Base-by-base conservation (phyloP, 345 rosid genomes). In the Sonneratia caseolaris region DNA sequence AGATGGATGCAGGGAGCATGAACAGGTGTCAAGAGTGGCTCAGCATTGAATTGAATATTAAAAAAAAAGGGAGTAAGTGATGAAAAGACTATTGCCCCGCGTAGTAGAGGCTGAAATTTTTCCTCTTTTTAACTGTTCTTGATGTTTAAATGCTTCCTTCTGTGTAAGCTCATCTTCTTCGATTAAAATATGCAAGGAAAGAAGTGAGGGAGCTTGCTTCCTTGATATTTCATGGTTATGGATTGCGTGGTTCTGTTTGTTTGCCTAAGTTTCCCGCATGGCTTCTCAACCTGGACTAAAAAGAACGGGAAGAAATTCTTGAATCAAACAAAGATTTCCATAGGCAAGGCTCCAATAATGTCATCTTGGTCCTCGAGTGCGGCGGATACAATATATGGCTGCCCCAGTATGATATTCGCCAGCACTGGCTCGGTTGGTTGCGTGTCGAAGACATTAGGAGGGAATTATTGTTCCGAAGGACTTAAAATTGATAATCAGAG, bases 61-160 rank as follows among this genome's bases (percentile, higher is more conserved):
- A 42, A 1, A 24, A 37, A 40, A 42, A 4, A 9, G 47, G 65
- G 24, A 55, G 51, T 82, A 80, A 68, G 73, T 86, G 71, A 70
- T 73, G 73, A 86, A 82, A 47, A 47, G 51, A 47, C 59, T 53
- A 19, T 22, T 57, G 32, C 7, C n/a, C 35, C n/a, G 64, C n/a
- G 1, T n/a, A 57, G 64, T 57, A n/a, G 32, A 57, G 57, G 15
- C 57, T 57, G 9, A 6, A 57, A 10, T 8, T 22, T 22, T 57
- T 57, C 9, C n/a, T 57, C 21, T n/a, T n/a, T n/a, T 57, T 57
- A 3, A n/a, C 35, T 57, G n/a, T 5, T n/a, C n/a, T 57, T 22
- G 5, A n/a, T 22, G 13, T n/a, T 8, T 57, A 57, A 57, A 8
- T 22, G 35, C 64, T 22, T n/a, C 64, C 12, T n/a, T 27, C 64